Evolutionary conservation across 176 grass and related monocot species (phyloP).

Genomic region (Alloteropsis semialata): DNA sequence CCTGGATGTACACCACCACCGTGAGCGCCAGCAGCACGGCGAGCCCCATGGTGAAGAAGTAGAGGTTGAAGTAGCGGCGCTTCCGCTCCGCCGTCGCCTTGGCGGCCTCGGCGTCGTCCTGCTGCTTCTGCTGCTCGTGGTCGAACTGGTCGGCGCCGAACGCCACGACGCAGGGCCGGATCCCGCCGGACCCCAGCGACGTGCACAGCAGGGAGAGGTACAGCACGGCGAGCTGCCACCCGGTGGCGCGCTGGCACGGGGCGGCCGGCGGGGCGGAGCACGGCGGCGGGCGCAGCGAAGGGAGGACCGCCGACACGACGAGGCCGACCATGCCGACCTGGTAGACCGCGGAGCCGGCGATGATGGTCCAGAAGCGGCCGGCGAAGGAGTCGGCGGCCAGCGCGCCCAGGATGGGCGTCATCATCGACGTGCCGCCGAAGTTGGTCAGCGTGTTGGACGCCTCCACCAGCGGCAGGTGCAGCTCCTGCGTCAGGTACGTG

Average conservation of each 20-base stretch:
- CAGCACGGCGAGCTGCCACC: slow-evolving; percentile 45
- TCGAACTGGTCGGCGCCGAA: slow-evolving; percentile 61
- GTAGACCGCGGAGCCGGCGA: slow-evolving; percentile 56
- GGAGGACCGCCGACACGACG: slow-evolving; percentile 53
- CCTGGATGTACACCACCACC: slow-evolving; percentile 71
- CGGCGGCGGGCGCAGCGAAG: slow-evolving; percentile 29
- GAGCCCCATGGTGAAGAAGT: slow-evolving; percentile 64
- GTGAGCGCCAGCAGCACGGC: slow-evolving; percentile 56
- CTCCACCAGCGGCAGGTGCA: slow-evolving; percentile 69
- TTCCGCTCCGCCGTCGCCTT: slow-evolving; percentile 20
- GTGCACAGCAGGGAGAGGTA: slow-evolving; percentile 54
- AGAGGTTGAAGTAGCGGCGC: slow-evolving; percentile 76
- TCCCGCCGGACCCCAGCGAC: slow-evolving; percentile 62
- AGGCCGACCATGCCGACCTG: slow-evolving; percentile 61
- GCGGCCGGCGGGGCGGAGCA: background rate
- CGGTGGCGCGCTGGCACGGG: slow-evolving; percentile 38
- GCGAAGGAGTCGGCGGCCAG: slow-evolving; percentile 64
- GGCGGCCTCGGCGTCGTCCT: background rate
- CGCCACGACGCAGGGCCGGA: slow-evolving; percentile 61
- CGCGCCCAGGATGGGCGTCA: slow-evolving; percentile 71
- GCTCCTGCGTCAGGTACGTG: slow-evolving; percentile 67
- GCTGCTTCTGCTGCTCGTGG: background rate
- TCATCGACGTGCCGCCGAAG: slow-evolving; percentile 57
- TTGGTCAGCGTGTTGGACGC: slow-evolving; percentile 72
- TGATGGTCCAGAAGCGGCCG: slow-evolving; percentile 78